Percentiles rank a stretch among this genome's conserved stretches.
Evolutionary conservation across 2,329 filamentous ascomycete species (phyloP).

Genomic region (Sphaerostilbella broomeana): DNA sequence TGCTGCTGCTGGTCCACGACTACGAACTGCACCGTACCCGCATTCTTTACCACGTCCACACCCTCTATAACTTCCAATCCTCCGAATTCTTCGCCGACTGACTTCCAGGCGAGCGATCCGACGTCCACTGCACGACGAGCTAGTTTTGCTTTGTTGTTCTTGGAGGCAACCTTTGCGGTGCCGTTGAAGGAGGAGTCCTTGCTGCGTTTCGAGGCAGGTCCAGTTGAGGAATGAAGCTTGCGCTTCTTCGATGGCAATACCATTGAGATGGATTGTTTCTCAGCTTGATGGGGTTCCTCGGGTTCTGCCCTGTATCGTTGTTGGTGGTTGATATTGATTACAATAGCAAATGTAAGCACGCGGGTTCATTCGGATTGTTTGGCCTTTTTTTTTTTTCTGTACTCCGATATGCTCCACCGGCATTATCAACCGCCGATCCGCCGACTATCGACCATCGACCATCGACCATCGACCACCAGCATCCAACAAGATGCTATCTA

Average conservation of each 20-base stretch:
- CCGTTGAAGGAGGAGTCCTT: conserved; percentile 22
- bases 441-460: not conserved
- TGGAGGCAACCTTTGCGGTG: conserved; percentile 15
- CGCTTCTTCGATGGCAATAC: conserved; percentile 30
- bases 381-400: conserved; percentile 9
- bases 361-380: too few relatives aligned
- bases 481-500: too few relatives aligned
- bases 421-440: conserved; percentile 7
- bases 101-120: conserved; percentile 51
- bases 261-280: conserved; percentile 21
- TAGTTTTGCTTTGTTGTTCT: conserved; percentile 14
- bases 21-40: conserved; percentile 52
- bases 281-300: not conserved
- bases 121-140: conserved; percentile 33
- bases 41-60: conserved; percentile 72
- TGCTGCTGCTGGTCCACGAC: conserved; percentile 21
- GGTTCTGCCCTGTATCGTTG: not conserved
- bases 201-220: conserved; percentile 31
- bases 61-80: conserved; percentile 88
- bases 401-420: conserved; percentile 3
- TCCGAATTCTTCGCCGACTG: conserved; percentile 91
- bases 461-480: not conserved
- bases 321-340: not conserved
- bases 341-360: too few relatives aligned
- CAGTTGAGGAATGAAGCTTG: conserved; percentile 29